These are phyloP conservation scores for Pythium aquatile DNA, from an alignment of 352 stramenopile species.

Conservation along the genomic window DNA sequence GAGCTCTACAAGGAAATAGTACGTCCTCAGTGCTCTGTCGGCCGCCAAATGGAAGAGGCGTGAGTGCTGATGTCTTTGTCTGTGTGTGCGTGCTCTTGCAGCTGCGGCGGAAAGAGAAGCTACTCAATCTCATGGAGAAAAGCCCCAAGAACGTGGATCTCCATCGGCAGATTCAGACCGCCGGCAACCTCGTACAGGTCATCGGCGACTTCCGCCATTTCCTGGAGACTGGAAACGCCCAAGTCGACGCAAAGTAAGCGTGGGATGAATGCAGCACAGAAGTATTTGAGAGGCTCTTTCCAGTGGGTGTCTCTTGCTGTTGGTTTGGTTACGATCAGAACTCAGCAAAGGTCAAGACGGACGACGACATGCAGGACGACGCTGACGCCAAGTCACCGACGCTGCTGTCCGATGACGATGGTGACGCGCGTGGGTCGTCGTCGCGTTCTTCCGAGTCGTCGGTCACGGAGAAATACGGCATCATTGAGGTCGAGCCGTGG, in stretches of 20 bases:
- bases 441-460: constrained; percentile 43
- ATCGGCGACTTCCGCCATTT: constrained; percentile 83
- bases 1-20: constrained; percentile 89
- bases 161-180: constrained; percentile 84
- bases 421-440: constrained; percentile 25
- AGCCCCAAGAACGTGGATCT: constrained; percentile 80
- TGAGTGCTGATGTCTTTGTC: not conserved
- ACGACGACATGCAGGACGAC: constrained; percentile 9
- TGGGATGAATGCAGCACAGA: not conserved
- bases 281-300: not conserved
- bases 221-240: constrained; percentile 54
- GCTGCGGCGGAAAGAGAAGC: constrained; percentile 78
- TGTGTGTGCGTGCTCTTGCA: constrained; percentile 27
- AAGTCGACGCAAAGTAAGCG: constrained; percentile 13
- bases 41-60: no score
- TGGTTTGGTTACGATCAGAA: constrained; percentile 25
- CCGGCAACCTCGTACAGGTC: constrained; percentile 78
- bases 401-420: constrained; percentile 36
- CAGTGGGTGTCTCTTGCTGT: not conserved
- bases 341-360: constrained; percentile 34
- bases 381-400: constrained; percentile 33
- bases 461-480: constrained; percentile 52
- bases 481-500: constrained; percentile 18
- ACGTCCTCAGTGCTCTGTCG: constrained; percentile 14
- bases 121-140: constrained; percentile 86